These are phyloP conservation scores for Aspergillus clavatus DNA, from an alignment of 2,329 filamentous ascomycete genomes.

Conservation along the genomic window DNA sequence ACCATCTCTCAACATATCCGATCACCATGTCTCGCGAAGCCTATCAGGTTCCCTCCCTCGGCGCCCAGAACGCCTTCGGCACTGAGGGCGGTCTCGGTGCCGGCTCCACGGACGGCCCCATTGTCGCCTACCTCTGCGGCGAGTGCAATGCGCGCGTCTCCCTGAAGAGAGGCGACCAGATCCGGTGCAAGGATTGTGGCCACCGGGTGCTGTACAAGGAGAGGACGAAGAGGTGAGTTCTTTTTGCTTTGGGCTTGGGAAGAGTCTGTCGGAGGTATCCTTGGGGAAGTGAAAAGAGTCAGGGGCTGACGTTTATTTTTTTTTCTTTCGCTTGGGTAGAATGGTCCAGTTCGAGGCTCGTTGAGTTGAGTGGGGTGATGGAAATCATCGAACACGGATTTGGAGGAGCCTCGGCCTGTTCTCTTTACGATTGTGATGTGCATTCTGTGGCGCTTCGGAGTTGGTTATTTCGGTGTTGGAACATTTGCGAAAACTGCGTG, in stretches of 20 bases:
- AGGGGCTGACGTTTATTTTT: slow-evolving; percentile 2
- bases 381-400: slow-evolving; percentile 3
- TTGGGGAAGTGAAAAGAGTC: no score
- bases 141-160: slow-evolving; percentile 76
- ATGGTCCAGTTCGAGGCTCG: slow-evolving; percentile 99
- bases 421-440: slow-evolving; percentile 22
- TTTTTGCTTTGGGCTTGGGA: slow-evolving; percentile 1
- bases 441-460: slow-evolving; percentile 32
- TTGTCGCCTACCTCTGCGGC: slow-evolving; percentile 70
- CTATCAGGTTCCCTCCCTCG: slow-evolving; percentile 66
- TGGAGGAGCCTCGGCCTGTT: slow-evolving; percentile 8
- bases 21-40: slow-evolving; percentile 64
- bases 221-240: slow-evolving; percentile 83
- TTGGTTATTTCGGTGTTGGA: slow-evolving; percentile 8
- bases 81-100: slow-evolving; percentile 41
- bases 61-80: slow-evolving; percentile 39
- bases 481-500: not conserved
- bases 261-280: no score
- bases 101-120: slow-evolving; percentile 47
- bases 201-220: slow-evolving; percentile 97
- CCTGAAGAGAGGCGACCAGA: slow-evolving; percentile 71
- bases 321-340: slow-evolving; percentile 44
- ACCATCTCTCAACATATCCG: slow-evolving; percentile 1
- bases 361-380: slow-evolving; percentile 41
- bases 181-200: slow-evolving; percentile 87